Percentiles rank a stretch among this genome's conserved stretches.
Evolutionary conservation across 768 basidiomycete species (phyloP).

Genomic region (Suillus cothurnatus): DNA sequence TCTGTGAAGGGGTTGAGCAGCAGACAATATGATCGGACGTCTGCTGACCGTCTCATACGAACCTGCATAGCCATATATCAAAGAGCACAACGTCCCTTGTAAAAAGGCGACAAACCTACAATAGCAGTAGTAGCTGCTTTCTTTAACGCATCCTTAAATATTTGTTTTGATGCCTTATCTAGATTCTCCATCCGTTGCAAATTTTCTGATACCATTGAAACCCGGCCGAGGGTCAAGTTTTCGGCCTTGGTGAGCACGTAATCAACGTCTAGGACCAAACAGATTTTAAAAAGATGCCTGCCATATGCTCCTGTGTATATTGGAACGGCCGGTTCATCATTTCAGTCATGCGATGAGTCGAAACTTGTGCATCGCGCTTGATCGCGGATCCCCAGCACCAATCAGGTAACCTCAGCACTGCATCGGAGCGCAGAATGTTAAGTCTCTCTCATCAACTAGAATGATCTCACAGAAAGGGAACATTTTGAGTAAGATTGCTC

Average conservation of each 20-base stretch:
- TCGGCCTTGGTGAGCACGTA: neutral
- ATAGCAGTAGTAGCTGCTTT: conserved; percentile 14
- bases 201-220: conserved; percentile 15
- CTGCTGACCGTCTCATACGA: conserved; percentile 22
- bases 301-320: conserved; percentile 13
- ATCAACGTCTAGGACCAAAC: neutral
- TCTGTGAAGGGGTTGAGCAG: conserved; percentile 1
- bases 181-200: conserved; percentile 17
- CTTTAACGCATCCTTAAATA: conserved; percentile 14
- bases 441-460: neutral
- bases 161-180: neutral
- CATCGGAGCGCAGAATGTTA: neutral
- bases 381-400: conserved; percentile 14
- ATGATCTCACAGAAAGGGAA: conserved; percentile 13
- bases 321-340: conserved; percentile 8
- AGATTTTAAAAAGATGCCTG: neutral
- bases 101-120: conserved; percentile 11
- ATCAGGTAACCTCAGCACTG: conserved; percentile 13
- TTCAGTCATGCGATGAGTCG: neutral
- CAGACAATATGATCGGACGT: neutral
- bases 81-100: neutral
- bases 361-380: conserved; percentile 8
- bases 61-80: conserved; percentile 12
- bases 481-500: neutral
- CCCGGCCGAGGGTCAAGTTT: too few species aligned